Percentiles rank a stretch among this genome's conserved stretches.
These are phyloP conservation scores for Lachancea fermentati DNA, from an alignment of 805 yeast species.

Conservation along the genomic window DNA sequence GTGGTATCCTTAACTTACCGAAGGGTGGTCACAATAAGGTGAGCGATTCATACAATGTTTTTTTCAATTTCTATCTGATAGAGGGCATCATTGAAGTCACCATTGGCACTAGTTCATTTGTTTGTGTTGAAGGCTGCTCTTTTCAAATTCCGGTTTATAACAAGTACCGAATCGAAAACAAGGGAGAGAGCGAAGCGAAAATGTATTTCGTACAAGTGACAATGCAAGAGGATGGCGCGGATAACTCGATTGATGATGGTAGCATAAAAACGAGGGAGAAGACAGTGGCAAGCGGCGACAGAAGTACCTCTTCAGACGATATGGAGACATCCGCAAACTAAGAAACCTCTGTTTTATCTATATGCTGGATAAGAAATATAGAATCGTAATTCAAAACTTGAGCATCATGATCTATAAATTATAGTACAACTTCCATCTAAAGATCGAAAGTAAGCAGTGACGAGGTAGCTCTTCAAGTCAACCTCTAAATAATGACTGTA, in stretches of 20 bases:
- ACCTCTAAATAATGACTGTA: background rate
- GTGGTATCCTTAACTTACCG: slow-evolving; percentile 68
- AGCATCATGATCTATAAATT: background rate
- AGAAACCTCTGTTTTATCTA: background rate
- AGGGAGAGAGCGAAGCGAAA: slow-evolving; percentile 50
- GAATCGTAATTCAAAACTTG: background rate
- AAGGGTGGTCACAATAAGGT: slow-evolving; percentile 57
- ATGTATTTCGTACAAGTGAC: slow-evolving; percentile 71
- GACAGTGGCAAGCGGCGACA: background rate
- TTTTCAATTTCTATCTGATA: slow-evolving; percentile 70
- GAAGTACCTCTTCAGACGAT: slow-evolving; percentile 13
- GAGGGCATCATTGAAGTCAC: slow-evolving; percentile 67
- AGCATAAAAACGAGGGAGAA: background rate
- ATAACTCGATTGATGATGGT: background rate
- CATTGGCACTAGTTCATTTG: slow-evolving; percentile 51
- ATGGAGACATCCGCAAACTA: slow-evolving; percentile 20
- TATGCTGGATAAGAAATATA: slow-evolving; percentile 1
- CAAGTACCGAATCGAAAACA: slow-evolving; percentile 61
- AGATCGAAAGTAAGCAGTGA: background rate
- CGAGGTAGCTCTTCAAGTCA: background rate
- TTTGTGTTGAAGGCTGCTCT: slow-evolving; percentile 66
- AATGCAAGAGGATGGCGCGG: slow-evolving; percentile 16
- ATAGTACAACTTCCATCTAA: background rate
- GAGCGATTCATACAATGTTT: slow-evolving; percentile 51
- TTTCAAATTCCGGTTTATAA: slow-evolving; percentile 79